Percentiles rank a stretch among this genome's conserved stretches.
Conservation (phyloP, 352 stramenopile genomes). For the Plasmopara muralis region DNA sequence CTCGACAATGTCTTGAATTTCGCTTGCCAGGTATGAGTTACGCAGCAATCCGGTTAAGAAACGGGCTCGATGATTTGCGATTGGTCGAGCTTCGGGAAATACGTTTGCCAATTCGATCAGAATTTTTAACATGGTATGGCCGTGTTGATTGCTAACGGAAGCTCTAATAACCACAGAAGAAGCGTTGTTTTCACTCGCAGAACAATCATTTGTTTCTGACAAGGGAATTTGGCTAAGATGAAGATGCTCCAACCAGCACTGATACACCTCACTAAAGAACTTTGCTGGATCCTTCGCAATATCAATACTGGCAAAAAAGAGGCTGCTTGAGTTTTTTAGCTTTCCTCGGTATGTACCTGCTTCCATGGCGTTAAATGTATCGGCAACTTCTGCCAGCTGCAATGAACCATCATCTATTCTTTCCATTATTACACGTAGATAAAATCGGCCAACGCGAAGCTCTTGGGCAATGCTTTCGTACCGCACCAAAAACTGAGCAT, state of each 20-base stretch:
- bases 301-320: conserved; percentile 59
- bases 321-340: conserved; percentile 38
- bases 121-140: conserved; percentile 60
- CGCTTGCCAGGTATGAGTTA: conserved; percentile 41
- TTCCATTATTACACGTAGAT: conserved; percentile 63
- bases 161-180: conserved; percentile 17
- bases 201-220: conserved; percentile 27
- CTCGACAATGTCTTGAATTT: conserved; percentile 63
- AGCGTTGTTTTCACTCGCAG: conserved; percentile 29
- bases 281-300: conserved; percentile 50
- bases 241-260: conserved; percentile 75
- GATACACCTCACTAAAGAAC: conserved; percentile 78
- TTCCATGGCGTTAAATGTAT: conserved; percentile 32
- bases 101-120: conserved; percentile 55
- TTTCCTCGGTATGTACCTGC: conserved; percentile 34
- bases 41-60: conserved; percentile 48
- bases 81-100: conserved; percentile 45
- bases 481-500: conserved; percentile 52
- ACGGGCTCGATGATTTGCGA: conserved; percentile 36
- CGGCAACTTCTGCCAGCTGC: conserved; percentile 44
- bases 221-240: conserved; percentile 37
- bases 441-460: conserved; percentile 58
- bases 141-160: conserved; percentile 28
- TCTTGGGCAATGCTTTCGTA: conserved; percentile 64
- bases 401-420: conserved; percentile 67